Conservation (phyloP, 2,329 filamentous ascomycete genomes). For the Sporothrix phasma region DNA sequence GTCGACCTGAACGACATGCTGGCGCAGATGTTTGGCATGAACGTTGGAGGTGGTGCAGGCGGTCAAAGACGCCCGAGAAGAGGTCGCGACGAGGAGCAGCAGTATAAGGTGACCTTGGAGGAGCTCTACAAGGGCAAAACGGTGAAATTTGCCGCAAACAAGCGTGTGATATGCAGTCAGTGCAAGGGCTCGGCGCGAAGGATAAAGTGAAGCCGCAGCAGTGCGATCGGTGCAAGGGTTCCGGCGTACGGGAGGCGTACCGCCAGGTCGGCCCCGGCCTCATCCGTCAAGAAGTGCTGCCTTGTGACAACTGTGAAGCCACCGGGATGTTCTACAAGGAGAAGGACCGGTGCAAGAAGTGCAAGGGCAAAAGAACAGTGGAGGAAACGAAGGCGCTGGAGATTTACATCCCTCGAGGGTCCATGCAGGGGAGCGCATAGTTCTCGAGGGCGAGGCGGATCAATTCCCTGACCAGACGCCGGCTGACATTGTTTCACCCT, state of each 20-base stretch:
- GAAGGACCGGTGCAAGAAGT: slow-evolving; percentile 98
- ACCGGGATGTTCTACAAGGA: slow-evolving; percentile 83
- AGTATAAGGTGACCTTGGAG: slow-evolving; percentile 84
- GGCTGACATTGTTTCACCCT: slow-evolving; percentile 84
- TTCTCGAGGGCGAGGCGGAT: slow-evolving; percentile 87
- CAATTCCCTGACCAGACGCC: slow-evolving; percentile 81
- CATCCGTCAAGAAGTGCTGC: slow-evolving; percentile 67
- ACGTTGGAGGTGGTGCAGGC: slow-evolving; percentile 41
- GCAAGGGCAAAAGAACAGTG: slow-evolving; percentile 81
- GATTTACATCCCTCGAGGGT: slow-evolving; percentile 87
- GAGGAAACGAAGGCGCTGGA: slow-evolving; percentile 91
- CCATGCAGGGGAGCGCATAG: slow-evolving; percentile 77
- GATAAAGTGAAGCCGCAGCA: slow-evolving; percentile 77
- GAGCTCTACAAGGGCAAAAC: slow-evolving; percentile 98
- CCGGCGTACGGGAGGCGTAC: slow-evolving; percentile 66
- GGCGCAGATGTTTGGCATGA: slow-evolving; percentile 82
- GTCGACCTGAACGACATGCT: slow-evolving; percentile 88
- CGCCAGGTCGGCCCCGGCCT: slow-evolving; percentile 79
- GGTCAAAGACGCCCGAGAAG: slow-evolving; percentile 53
- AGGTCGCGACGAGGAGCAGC: slow-evolving; percentile 76
- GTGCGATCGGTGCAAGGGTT: slow-evolving; percentile 77
- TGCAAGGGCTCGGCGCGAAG: slow-evolving; percentile 90
- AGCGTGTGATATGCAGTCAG: slow-evolving; percentile 77
- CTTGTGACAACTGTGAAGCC: slow-evolving; percentile 76
- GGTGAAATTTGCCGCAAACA: slow-evolving; percentile 90